These are phyloP conservation scores for Vaccinium macrocarpon DNA, from an alignment of 148 eudicot species.

Conservation along the genomic window DNA sequence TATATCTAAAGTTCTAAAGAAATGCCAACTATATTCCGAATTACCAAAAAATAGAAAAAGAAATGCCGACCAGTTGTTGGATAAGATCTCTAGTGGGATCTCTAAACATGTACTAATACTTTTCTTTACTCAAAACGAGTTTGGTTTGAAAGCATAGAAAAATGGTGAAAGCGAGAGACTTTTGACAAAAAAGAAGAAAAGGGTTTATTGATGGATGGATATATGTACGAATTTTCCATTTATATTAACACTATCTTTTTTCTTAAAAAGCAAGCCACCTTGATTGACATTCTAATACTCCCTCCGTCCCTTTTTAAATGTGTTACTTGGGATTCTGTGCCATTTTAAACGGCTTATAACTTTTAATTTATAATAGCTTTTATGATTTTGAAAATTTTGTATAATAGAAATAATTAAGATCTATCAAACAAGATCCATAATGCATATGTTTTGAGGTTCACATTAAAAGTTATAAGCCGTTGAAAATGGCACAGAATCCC, in stretches of 20 bases:
- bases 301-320: too few relatives aligned
- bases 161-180: background rate
- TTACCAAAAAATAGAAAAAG: too few relatives aligned
- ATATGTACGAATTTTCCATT: background rate
- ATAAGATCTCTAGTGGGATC: background rate
- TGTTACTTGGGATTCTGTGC: too few relatives aligned
- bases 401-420: too few relatives aligned
- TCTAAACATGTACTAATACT: background rate
- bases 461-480: too few relatives aligned
- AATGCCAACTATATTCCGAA: background rate
- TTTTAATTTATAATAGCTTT: too few relatives aligned
- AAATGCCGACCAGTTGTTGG: too few relatives aligned
- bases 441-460: too few relatives aligned
- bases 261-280: background rate
- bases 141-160: background rate
- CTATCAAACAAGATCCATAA: too few relatives aligned
- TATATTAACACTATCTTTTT: background rate
- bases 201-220: background rate
- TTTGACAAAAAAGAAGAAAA: background rate
- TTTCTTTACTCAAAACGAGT: constrained; percentile 1
- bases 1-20: background rate
- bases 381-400: too few relatives aligned
- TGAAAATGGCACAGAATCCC: too few relatives aligned
- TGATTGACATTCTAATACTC: background rate
- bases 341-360: too few relatives aligned